Base-by-base conservation (phyloP, 129 eudicot genomes). In the Tanacetum coccineum region DNA sequence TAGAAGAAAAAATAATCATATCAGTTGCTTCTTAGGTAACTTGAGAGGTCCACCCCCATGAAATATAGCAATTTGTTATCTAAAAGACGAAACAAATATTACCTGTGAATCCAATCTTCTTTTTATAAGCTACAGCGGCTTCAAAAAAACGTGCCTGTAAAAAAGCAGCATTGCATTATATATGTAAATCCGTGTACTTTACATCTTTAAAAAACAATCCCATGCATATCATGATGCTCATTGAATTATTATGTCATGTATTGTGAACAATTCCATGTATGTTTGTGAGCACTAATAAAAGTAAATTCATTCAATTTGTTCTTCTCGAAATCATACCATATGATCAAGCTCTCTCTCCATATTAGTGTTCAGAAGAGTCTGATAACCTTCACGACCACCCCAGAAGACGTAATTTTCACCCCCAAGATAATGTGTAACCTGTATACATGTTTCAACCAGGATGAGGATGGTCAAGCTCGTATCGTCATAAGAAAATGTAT, bases 341-440 rank as follows among this genome's bases (percentile, higher is more conserved):
- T 94, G 99, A 59, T 89, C 80, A 39, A 94, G 96, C 71, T 94
- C 99, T 82, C 87, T 86, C 76, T 83, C 99, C 99, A 94, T 94
- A 74, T 94, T 95, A 50, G 99, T 94, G 82, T 94, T 94, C 50
- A 94, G 66, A 75, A 94, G 99, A 64, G 93, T 76, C 72, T 94
- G 99, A 78, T 94, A 94, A 65, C 99, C 99, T 51, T 94, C 99
- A 58, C 99, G 96, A 76, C 99, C 99, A 19, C 99, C 99, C 99
- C 99, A 94, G 68, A 94, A 94, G 25, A 94, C 99, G 66, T 82
- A 94, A 66, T 94, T 94, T 72, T 94, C 99, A 70, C 99, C 99
- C 19, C 99, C 99, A 0, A 94, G 90, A 89, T 89, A 89, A 78
- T 94, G 99, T 59, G 99, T 94, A 19, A 94, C 99, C 96, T 93